phyloP scores from a whole-genome alignment of 192 early-diverging fungal species.

The Radiomyces spectabilis region DNA sequence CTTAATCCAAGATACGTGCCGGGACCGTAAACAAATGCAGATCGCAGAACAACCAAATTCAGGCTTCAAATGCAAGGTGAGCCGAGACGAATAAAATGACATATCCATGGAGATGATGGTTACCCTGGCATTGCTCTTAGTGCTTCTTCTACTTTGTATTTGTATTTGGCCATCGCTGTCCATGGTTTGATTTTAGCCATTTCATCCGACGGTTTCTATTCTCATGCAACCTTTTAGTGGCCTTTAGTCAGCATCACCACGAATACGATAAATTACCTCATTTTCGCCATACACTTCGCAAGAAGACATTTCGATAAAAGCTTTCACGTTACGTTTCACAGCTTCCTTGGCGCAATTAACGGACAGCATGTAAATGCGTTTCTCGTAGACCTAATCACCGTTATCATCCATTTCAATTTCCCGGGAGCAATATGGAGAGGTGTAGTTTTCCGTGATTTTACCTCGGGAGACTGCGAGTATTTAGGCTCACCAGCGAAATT shows the following conservation, averaged over 20 bases:
- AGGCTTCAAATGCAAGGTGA: constrained; percentile 51
- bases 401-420: no score
- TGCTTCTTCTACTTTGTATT: constrained; percentile 70
- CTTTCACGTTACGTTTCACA: constrained; percentile 58
- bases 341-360: constrained; percentile 75
- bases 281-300: constrained; percentile 80
- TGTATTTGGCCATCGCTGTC: constrained; percentile 67
- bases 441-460: constrained; percentile 36
- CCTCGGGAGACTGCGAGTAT: constrained; percentile 77
- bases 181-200: constrained; percentile 73
- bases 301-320: constrained; percentile 82
- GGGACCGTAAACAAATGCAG: constrained; percentile 82
- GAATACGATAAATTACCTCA: constrained; percentile 59
- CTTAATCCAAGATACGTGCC: constrained; percentile 75
- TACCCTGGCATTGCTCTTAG: constrained; percentile 69
- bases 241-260: no score
- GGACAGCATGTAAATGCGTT: constrained; percentile 66
- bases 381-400: constrained; percentile 79
- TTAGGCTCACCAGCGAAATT: constrained; percentile 93
- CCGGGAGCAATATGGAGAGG: no score
- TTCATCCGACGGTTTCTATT: constrained; percentile 21
- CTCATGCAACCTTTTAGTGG: background rate
- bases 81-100: background rate
- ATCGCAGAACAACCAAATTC: constrained; percentile 75
- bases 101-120: background rate